Conservation (phyloP, 345 rosid species). For the Cardamine occulta region DNA sequence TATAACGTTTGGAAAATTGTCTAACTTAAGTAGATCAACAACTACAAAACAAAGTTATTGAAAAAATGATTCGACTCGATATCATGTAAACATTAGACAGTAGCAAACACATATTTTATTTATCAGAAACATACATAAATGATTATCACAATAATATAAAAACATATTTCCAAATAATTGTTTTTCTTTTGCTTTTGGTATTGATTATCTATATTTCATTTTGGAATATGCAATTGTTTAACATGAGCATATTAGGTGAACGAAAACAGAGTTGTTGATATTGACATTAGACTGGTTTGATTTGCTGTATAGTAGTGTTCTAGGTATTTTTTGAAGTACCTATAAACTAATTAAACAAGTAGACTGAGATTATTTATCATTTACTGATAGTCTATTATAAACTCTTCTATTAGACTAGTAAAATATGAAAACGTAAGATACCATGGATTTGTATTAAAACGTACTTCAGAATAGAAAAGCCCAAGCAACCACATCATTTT, state of each 20-base stretch:
- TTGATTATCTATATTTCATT: not conserved
- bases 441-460: too few relatives aligned
- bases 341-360: not conserved
- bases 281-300: constrained; percentile 8
- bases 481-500: too few relatives aligned
- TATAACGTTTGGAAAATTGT: not conserved
- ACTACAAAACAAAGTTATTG: not conserved
- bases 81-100: not conserved
- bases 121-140: not conserved
- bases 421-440: too few relatives aligned
- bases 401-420: too few relatives aligned
- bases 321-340: not conserved
- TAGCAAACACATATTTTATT: not conserved
- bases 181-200: not conserved
- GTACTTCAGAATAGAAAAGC: too few relatives aligned
- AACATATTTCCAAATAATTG: not conserved
- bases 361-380: not conserved
- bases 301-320: not conserved
- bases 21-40: not conserved
- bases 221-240: constrained; percentile 3
- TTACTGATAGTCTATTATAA: too few relatives aligned
- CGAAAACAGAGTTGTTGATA: constrained; percentile 7
- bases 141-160: not conserved
- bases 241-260: constrained; percentile 12
- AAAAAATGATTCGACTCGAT: not conserved